Evolutionary conservation across 208 protist species (phyloP).

Genomic region (Acanthamoeba culbertsoni): DNA sequence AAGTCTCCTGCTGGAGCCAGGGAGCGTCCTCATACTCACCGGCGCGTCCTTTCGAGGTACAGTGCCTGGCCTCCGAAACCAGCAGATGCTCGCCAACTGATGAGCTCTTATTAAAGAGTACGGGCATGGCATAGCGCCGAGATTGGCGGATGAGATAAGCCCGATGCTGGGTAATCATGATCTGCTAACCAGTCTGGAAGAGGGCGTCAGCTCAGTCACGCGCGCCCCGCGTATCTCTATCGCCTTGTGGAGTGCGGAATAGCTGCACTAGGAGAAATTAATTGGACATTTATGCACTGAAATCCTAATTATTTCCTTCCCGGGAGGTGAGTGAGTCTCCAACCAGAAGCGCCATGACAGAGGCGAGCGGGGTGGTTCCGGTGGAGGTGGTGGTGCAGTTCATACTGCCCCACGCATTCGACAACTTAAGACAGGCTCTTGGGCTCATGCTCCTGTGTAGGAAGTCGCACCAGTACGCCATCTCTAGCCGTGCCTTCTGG

Average conservation of each 20-base stretch:
- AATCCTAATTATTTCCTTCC: not conserved
- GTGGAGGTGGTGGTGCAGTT: not conserved
- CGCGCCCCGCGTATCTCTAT: not conserved
- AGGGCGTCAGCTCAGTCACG: not conserved
- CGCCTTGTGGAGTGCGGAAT: not conserved
- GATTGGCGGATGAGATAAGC: not conserved
- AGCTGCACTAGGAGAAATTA: not conserved
- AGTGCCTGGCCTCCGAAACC: not conserved
- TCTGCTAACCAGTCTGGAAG: not conserved
- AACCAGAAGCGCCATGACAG: too few species aligned
- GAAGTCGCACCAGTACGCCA: not conserved
- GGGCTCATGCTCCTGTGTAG: not conserved
- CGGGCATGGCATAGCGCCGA: not conserved
- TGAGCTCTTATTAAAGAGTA: not conserved
- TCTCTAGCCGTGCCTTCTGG: not conserved
- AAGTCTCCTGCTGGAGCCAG: not conserved
- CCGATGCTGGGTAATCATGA: not conserved
- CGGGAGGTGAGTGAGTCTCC: not conserved
- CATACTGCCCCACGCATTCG: not conserved
- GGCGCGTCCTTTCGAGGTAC: not conserved
- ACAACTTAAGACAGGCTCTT: not conserved
- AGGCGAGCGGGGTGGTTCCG: too few species aligned
- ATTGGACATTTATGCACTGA: not conserved
- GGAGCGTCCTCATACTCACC: not conserved
- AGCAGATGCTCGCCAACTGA: too few species aligned